phyloP scores from a whole-genome alignment of 1,284 basidiomycete species.

The Trichosporon sp. region DNA sequence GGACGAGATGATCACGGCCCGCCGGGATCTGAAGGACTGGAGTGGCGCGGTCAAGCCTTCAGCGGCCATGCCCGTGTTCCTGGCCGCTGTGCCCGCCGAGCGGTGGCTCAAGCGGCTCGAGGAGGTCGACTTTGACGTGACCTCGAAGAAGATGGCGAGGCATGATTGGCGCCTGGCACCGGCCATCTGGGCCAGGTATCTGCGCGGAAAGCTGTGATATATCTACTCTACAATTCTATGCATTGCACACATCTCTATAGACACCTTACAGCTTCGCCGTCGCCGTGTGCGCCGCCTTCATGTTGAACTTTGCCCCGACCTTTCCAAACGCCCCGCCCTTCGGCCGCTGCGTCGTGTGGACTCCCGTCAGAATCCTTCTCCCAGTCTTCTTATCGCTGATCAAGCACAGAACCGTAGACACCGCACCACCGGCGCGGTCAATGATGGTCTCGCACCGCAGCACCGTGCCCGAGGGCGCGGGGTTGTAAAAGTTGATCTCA shows the following conservation, averaged over 20 bases:
- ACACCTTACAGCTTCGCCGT: neutral
- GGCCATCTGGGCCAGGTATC: conserved; percentile 69
- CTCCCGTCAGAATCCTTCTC: conserved; percentile 20
- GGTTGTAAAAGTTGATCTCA: conserved; percentile 42
- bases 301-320: neutral
- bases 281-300: neutral
- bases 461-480: conserved; percentile 23
- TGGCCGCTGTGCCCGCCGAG: conserved; percentile 74
- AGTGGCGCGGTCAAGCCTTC: conserved; percentile 65
- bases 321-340: neutral
- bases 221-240: neutral
- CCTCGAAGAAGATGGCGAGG: conserved; percentile 68
- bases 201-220: conserved; percentile 53
- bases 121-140: conserved; percentile 78
- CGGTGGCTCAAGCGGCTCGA: conserved; percentile 71
- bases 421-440: conserved; percentile 23
- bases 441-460: conserved; percentile 17
- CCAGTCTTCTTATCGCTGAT: conserved; percentile 21
- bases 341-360: conserved; percentile 23
- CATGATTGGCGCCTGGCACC: conserved; percentile 85
- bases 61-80: conserved; percentile 75
- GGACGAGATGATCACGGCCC: conserved; percentile 83
- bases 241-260: neutral
- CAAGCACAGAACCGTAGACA: conserved; percentile 22
- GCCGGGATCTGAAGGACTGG: conserved; percentile 70